These are phyloP conservation scores for Aspergillus ruber DNA, from an alignment of 2,329 filamentous ascomycete species.

Conservation along the genomic window DNA sequence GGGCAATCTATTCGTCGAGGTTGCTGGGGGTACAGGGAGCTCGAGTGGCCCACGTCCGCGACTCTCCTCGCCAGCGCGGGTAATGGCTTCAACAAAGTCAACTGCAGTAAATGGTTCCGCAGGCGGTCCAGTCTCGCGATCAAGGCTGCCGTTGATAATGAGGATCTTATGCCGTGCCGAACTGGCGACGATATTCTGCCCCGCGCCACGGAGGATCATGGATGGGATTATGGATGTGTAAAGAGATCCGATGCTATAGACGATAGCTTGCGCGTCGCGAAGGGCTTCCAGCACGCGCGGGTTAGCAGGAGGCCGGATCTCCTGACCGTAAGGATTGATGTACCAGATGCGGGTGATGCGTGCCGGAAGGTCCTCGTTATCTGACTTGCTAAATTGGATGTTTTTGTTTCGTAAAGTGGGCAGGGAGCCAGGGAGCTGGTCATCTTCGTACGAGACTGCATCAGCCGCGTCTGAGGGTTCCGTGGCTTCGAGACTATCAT, in stretches of 20 bases:
- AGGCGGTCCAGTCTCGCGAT: constrained; percentile 77
- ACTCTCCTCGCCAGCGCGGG: constrained; percentile 65
- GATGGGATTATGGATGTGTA: constrained; percentile 86
- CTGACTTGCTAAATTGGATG: constrained; percentile 71
- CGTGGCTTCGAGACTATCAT: constrained; percentile 21
- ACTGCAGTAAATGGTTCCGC: constrained; percentile 60
- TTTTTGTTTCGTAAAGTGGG: constrained; percentile 74
- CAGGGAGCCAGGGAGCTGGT: constrained; percentile 56
- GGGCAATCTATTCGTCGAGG: constrained; percentile 32
- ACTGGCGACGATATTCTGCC: constrained; percentile 53
- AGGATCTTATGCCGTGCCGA: constrained; percentile 64
- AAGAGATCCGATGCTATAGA: constrained; percentile 90
- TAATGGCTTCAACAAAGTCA: constrained; percentile 78
- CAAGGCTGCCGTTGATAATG: constrained; percentile 74
- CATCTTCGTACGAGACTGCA: constrained; percentile 37
- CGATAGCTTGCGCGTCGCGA: constrained; percentile 57
- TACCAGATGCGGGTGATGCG: constrained; percentile 86
- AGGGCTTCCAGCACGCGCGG: constrained; percentile 69
- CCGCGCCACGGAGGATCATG: constrained; percentile 70
- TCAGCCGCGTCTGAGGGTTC: constrained; percentile 25
- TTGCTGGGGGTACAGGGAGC: constrained; percentile 2
- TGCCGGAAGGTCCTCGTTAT: constrained; percentile 71
- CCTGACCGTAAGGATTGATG: constrained; percentile 97
- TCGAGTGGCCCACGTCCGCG: constrained; percentile 37
- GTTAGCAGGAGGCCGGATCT: constrained; percentile 80